phyloP scores from a whole-genome alignment of 2,329 filamentous ascomycete species.

The Exophiala spinifera region DNA sequence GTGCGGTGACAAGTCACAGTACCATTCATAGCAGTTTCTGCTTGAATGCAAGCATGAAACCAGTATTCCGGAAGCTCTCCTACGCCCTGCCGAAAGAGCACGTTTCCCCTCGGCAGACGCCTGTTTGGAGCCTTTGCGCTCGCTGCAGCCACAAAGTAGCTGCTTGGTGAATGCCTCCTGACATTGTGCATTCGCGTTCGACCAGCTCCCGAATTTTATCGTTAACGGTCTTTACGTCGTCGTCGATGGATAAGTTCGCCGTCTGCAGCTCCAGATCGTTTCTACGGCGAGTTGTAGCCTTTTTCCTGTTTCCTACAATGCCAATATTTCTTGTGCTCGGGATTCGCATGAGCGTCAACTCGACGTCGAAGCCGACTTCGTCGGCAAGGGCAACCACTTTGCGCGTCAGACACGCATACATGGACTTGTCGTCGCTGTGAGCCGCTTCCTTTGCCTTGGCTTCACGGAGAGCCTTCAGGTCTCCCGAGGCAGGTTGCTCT shows the following conservation, averaged over 20 bases:
- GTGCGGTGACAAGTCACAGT: conserved; percentile 46
- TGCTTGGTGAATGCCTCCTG: conserved; percentile 48
- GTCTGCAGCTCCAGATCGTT: background rate
- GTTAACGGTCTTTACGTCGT: conserved; percentile 49
- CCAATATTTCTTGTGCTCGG: conserved; percentile 87
- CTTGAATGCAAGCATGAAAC: too few relatives aligned
- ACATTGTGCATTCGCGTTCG: conserved; percentile 49
- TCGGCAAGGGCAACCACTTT: conserved; percentile 70
- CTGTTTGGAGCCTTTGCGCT: too few relatives aligned
- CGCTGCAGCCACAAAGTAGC: too few relatives aligned
- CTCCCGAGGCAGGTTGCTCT: conserved; percentile 38
- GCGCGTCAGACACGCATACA: conserved; percentile 77
- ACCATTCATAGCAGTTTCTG: conserved; percentile 35
- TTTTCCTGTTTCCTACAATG: conserved; percentile 63
- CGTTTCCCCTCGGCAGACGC: too few relatives aligned
- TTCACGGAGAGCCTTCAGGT: conserved; percentile 40
- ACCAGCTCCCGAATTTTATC: conserved; percentile 63
- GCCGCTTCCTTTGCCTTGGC: conserved; percentile 36
- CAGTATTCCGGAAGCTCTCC: too few relatives aligned
- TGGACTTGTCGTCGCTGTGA: conserved; percentile 54
- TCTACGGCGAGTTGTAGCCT: background rate
- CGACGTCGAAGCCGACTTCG: conserved; percentile 70
- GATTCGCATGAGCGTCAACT: conserved; percentile 84
- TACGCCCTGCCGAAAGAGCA: too few relatives aligned
- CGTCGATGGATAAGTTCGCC: conserved; percentile 40